Conservation (phyloP, 108 stramenopile species). For the Chaetoceros tenuissimus region DNA sequence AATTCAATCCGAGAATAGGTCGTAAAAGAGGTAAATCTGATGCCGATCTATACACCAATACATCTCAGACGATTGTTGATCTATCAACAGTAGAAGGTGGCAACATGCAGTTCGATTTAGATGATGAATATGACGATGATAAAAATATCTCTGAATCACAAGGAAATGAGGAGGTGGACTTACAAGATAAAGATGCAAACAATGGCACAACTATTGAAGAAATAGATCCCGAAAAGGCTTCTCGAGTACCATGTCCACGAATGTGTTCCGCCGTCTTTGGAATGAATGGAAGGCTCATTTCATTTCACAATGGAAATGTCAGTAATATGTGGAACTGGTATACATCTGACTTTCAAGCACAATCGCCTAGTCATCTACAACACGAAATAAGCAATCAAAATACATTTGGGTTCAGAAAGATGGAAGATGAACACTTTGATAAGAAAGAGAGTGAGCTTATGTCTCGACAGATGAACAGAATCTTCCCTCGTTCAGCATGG, state of each 20-base stretch:
- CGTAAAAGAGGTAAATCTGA: not conserved
- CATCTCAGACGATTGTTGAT: not conserved
- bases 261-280: slow-evolving; percentile 73
- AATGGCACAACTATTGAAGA: not conserved
- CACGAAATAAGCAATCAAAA: no score
- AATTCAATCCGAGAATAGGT: not conserved
- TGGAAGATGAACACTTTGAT: not conserved
- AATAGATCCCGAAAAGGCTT: not conserved
- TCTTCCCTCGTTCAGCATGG: not conserved
- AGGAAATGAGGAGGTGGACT: not conserved
- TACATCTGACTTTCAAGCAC: not conserved
- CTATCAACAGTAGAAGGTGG: not conserved
- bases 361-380: not conserved
- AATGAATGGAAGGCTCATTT: slow-evolving; percentile 39
- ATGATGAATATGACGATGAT: not conserved
- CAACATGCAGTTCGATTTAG: not conserved
- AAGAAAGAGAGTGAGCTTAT: not conserved
- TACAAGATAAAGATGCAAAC: not conserved
- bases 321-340: slow-evolving; percentile 66
- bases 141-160: not conserved
- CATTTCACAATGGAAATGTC: slow-evolving; percentile 67
- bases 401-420: not conserved
- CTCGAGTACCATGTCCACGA: slow-evolving; percentile 51
- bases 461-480: no score
- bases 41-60: not conserved